Evolutionary conservation across 2,329 filamentous ascomycete species (phyloP), one percentile per base, ranked within the genome.

Genomic region (Sodiomyces alkalinus): DNA sequence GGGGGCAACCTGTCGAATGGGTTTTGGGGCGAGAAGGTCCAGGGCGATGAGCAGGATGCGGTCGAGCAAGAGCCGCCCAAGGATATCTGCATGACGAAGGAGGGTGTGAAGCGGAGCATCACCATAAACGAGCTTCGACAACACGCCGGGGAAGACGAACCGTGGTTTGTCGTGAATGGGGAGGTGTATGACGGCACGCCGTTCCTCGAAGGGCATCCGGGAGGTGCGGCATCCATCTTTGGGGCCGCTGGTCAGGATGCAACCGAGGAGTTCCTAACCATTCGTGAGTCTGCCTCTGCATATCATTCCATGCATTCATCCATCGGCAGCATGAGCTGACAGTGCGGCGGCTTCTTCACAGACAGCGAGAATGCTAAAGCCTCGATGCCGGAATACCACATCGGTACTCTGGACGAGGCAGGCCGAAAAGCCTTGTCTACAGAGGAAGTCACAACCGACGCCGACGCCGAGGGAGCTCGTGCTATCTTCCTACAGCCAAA

Each of bases 331-430:
- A 18, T 18, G n/a, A n/a, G n/a, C n/a, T 16, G 12, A 14, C 14
- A 11, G 3, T 22, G 13, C 11, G n/a, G 10, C 31, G 28, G 22
- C 45, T 55, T 39, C 20, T 20, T 7, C n/a, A 32, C 44, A 87
- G 82, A 93, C 49, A 86, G 79, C 47, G 85, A 93, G 55, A 92
- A 80, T 11, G 86, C 86, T 19, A 93, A 92, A 55, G 67, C 64
- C 12, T 92, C 92, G 83, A 85, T 94, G 77, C 66, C 69, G 8
- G 53, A 65, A 24, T 92, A 92, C 45, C 85, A 94, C 49, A 74
- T 94, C 38, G 86, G 86, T 28, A 73, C 72, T 1, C 64, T 93
- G 9, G 70, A 80, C 40, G 56, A 71, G 38, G 58, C 58, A 13
- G 68, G 74, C 1, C 41, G 34, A 5, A 58, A 61, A 5, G 56